Percentiles rank a stretch among this genome's conserved stretches.
Conservation (phyloP, 768 basidiomycete species). For the Candolleomyces eurysporus region DNA sequence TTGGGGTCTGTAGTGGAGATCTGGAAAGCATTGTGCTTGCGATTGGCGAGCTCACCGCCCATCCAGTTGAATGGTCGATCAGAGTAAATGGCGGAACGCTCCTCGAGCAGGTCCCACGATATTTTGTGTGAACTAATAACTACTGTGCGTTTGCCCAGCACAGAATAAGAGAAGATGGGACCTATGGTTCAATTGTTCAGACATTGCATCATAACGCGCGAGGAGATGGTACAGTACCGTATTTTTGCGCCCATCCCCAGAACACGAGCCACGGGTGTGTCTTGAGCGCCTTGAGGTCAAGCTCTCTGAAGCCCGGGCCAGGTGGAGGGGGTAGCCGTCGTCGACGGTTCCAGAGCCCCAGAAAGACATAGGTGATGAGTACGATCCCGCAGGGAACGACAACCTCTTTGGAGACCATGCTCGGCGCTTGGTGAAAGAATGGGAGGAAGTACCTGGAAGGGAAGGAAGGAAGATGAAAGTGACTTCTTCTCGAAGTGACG, state of each 20-base stretch:
- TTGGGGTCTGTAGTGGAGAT: conserved; percentile 29
- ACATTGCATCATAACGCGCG: too few species aligned
- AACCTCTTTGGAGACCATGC: conserved; percentile 1
- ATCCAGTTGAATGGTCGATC: conserved; percentile 40
- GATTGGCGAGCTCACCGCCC: conserved; percentile 27
- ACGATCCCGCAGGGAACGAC: conserved; percentile 1
- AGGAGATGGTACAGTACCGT: neutral
- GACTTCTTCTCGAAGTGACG: neutral
- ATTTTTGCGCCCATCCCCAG: conserved; percentile 1
- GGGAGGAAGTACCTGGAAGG: neutral
- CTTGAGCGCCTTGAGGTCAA: neutral
- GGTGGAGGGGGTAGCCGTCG: conserved; percentile 4
- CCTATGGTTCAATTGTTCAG: neutral
- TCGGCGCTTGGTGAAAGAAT: neutral
- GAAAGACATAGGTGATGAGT: neutral
- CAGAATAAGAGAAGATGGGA: neutral
- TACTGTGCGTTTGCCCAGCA: conserved; percentile 24
- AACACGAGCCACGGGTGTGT: neutral
- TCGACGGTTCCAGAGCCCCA: neutral
- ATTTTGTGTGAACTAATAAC: conserved; percentile 44
- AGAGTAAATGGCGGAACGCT: conserved; percentile 47
- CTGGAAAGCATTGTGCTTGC: conserved; percentile 28
- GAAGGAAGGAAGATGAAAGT: neutral
- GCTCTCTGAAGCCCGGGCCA: conserved; percentile 2
- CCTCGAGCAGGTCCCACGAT: conserved; percentile 46